Conservation (phyloP, 345 rosid species). For the Hirschfeldia incana region DNA sequence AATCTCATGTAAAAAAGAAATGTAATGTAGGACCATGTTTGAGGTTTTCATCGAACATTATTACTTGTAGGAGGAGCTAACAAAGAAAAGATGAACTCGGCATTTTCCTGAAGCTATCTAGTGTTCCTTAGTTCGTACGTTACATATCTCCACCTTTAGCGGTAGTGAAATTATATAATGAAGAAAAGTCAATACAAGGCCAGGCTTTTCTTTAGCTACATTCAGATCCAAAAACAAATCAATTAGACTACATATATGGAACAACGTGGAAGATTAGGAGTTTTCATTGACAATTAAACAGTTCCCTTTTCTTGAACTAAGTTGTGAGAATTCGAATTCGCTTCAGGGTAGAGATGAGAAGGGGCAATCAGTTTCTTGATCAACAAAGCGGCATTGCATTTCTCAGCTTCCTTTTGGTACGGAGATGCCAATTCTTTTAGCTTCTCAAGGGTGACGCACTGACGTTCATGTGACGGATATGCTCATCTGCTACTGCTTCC, state of each 20-base stretch:
- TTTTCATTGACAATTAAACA: too few species aligned
- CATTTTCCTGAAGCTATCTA: background rate
- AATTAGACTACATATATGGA: constrained; percentile 33
- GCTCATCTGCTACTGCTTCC: constrained; percentile 82
- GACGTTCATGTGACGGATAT: constrained; percentile 76
- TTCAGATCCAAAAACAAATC: constrained; percentile 19
- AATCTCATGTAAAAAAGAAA: constrained; percentile 13
- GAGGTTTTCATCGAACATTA: background rate
- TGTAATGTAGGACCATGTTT: constrained; percentile 18
- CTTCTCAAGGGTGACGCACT: constrained; percentile 83
- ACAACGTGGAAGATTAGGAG: constrained; percentile 18
- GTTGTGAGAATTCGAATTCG: too few species aligned
- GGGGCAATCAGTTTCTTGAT: constrained; percentile 63
- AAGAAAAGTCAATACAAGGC: constrained; percentile 25
- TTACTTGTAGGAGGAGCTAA: constrained; percentile 23
- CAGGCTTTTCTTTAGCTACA: constrained; percentile 29
- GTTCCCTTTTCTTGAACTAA: too few species aligned
- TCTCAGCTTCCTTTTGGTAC: constrained; percentile 96
- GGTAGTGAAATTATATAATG: constrained; percentile 25
- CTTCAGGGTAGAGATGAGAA: too few species aligned
- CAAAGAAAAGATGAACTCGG: constrained; percentile 21
- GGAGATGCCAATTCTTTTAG: constrained; percentile 93
- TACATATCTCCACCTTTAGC: background rate
- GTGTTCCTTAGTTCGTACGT: background rate
- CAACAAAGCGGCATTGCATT: constrained; percentile 77